Percentiles rank a stretch among this genome's conserved stretches.
These are phyloP conservation scores for Kazachstania taianensis DNA, from an alignment of 805 yeast genomes.

Conservation along the genomic window DNA sequence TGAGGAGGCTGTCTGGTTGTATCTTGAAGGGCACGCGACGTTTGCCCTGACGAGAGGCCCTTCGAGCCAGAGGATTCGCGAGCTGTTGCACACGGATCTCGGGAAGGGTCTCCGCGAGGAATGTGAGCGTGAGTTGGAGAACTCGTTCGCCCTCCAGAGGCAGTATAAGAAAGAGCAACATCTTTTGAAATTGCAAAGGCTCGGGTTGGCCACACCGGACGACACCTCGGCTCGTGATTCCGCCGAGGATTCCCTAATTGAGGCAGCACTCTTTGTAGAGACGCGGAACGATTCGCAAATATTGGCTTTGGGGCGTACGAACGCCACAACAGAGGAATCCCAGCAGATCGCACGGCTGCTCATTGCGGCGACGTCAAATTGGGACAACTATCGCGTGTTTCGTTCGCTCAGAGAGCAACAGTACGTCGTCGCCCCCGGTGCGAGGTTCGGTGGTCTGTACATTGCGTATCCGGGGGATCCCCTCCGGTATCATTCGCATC, in stretches of 20 bases:
- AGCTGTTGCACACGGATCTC: neutral
- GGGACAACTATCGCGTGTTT: slow-evolving; percentile 30
- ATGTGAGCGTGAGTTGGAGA: slow-evolving; percentile 4
- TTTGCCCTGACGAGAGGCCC: slow-evolving; percentile 35
- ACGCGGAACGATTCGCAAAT: slow-evolving; percentile 11
- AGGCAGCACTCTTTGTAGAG: slow-evolving; percentile 19
- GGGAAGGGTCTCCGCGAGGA: slow-evolving; percentile 1
- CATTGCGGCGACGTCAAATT: slow-evolving; percentile 4
- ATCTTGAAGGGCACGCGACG: slow-evolving; percentile 33
- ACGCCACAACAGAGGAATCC: neutral
- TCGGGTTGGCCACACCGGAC: slow-evolving; percentile 10
- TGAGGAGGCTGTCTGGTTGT: slow-evolving; percentile 66
- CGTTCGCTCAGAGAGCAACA: slow-evolving; percentile 28
- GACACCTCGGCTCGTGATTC: neutral
- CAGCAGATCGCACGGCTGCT: neutral
- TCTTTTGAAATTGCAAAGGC: slow-evolving; percentile 10
- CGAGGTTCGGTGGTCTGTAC: slow-evolving; percentile 82
- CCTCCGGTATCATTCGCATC: slow-evolving; percentile 77
- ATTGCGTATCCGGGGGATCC: slow-evolving; percentile 96
- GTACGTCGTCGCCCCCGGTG: slow-evolving; percentile 67
- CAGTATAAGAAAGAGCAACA: slow-evolving; percentile 16
- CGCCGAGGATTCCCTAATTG: slow-evolving; percentile 10
- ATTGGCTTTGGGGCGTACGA: no score
- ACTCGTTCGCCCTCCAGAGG: slow-evolving; percentile 16
- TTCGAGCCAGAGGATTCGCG: slow-evolving; percentile 12